Percentiles rank a stretch among this genome's conserved stretches.
Conservation (phyloP, 2,329 filamentous ascomycete genomes). For the Fonsecaea erecta region DNA sequence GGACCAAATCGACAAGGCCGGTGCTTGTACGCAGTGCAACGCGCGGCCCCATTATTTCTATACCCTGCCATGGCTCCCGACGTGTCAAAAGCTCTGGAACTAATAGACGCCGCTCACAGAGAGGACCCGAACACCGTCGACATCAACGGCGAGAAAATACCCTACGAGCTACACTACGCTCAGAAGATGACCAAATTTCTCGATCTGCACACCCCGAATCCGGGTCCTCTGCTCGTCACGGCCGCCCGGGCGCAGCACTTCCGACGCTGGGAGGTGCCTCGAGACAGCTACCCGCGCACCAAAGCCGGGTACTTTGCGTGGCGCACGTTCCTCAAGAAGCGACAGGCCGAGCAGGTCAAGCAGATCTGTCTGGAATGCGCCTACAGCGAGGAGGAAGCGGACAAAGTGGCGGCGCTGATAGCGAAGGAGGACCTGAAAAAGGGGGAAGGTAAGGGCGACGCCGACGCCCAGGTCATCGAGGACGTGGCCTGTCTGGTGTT, state of each 20-base stretch:
- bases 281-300: conserved; percentile 73
- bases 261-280: conserved; percentile 81
- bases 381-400: conserved; percentile 59
- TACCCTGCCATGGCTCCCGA: conserved; percentile 33
- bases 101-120: conserved; percentile 75
- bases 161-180: conserved; percentile 84
- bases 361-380: conserved; percentile 59
- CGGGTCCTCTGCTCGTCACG: conserved; percentile 70
- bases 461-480: conserved; percentile 75
- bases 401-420: conserved; percentile 71
- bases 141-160: conserved; percentile 53
- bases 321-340: conserved; percentile 73
- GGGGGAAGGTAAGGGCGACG: conserved; percentile 53
- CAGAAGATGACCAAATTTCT: conserved; percentile 79
- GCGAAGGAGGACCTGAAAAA: conserved; percentile 74
- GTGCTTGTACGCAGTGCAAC: background rate
- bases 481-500: conserved; percentile 88
- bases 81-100: conserved; percentile 57
- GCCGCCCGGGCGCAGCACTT: conserved; percentile 87
- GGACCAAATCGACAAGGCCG: background rate
- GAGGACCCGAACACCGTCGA: conserved; percentile 66
- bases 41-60: background rate
- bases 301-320: conserved; percentile 78
- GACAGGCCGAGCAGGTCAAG: conserved; percentile 67
- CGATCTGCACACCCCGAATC: conserved; percentile 60